phyloP scores from a whole-genome alignment of 371 early-diverging fungal genomes.

The Mucor irregularis region DNA sequence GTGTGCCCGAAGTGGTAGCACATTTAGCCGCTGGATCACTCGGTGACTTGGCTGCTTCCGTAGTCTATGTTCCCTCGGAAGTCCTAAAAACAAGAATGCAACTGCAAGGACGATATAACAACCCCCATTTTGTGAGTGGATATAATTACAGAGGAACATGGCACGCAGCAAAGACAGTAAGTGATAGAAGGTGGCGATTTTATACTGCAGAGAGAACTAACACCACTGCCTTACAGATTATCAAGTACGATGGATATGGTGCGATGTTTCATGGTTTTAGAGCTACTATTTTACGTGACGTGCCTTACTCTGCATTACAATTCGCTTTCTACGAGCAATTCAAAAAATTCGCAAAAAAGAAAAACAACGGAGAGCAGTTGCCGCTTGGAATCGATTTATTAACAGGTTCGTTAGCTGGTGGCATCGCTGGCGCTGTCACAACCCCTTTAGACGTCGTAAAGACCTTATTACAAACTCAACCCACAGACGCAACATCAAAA shows the following conservation, averaged over 20 bases:
- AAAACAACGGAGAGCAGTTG: constrained; percentile 34
- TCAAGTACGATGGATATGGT: constrained; percentile 61
- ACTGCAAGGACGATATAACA: constrained; percentile 77
- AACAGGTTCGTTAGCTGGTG: constrained; percentile 68
- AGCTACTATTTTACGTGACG: constrained; percentile 69
- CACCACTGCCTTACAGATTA: constrained; percentile 40
- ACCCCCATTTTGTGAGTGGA: constrained; percentile 72
- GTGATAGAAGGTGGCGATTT: neutral
- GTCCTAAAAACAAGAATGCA: constrained; percentile 81
- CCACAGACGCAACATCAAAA: constrained; percentile 13
- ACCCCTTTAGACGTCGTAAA: constrained; percentile 75
- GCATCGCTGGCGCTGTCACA: constrained; percentile 68
- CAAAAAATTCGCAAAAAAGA: constrained; percentile 43
- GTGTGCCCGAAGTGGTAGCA: constrained; percentile 58
- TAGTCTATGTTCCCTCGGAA: constrained; percentile 78
- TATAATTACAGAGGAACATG: constrained; percentile 73
- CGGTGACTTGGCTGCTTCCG: constrained; percentile 69
- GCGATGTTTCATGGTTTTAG: constrained; percentile 69
- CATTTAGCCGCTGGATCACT: constrained; percentile 73
- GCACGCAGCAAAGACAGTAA: constrained; percentile 71
- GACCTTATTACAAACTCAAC: constrained; percentile 71
- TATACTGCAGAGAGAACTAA: neutral
- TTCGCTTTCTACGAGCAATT: constrained; percentile 71
- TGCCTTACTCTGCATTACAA: constrained; percentile 73
- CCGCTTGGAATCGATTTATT: constrained; percentile 55